A percentile compares a stretch with the other conserved stretches of the same genome.
Conservation (phyloP, 345 rosid genomes). For the Dipteronia dyeriana region DNA sequence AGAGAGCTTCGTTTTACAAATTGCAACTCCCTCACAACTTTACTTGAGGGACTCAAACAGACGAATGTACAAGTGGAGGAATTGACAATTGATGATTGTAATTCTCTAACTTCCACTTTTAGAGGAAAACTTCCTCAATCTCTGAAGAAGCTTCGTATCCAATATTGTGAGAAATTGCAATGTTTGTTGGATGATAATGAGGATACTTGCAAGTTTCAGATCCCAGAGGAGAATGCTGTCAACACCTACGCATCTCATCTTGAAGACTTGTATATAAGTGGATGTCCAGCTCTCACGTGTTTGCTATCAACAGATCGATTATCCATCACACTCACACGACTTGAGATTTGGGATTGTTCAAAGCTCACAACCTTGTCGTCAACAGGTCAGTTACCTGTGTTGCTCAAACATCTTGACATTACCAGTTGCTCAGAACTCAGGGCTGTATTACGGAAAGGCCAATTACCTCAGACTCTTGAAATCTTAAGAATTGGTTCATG, state of each 20-base stretch:
- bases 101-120: neutral
- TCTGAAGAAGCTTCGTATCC: neutral
- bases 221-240: no score
- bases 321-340: neutral
- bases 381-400: neutral
- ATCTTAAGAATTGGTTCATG: rapidly evolving
- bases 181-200: neutral
- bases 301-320: neutral
- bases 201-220: neutral
- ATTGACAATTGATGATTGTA: neutral
- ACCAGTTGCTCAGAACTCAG: neutral
- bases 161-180: no score
- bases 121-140: neutral
- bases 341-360: rapidly evolving
- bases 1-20: neutral
- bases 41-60: neutral
- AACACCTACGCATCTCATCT: neutral
- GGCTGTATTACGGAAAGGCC: neutral
- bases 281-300: neutral
- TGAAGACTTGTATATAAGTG: neutral
- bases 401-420: neutral
- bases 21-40: neutral
- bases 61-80: neutral
- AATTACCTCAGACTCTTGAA: neutral
- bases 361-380: neutral